Percentiles rank a stretch among this genome's conserved stretches.
Evolutionary conservation across 768 basidiomycete genomes (phyloP).

Genomic region (Mycena rosella): DNA sequence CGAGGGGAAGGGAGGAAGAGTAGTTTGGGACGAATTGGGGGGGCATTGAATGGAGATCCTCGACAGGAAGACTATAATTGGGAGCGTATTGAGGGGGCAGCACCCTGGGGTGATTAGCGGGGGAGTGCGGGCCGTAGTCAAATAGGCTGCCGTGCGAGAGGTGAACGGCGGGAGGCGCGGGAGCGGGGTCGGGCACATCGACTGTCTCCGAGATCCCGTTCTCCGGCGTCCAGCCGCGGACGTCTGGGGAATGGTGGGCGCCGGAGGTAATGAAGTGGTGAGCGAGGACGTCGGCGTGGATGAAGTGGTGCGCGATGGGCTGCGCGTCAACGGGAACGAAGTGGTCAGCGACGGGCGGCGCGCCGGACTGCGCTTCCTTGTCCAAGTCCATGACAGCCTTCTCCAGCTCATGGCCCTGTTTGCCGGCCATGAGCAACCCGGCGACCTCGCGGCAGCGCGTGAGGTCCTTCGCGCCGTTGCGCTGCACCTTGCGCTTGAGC

Average conservation of each 20-base stretch:
- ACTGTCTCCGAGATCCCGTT: slow-evolving; percentile 6
- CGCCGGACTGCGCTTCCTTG: slow-evolving; percentile 18
- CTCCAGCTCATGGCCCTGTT: slow-evolving; percentile 62
- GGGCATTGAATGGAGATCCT: background rate
- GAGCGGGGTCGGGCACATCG: background rate
- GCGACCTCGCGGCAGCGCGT: slow-evolving; percentile 65
- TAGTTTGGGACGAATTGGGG: background rate
- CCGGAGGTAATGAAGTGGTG: background rate
- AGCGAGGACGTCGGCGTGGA: no score
- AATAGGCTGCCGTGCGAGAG: no score
- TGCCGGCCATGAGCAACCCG: slow-evolving; percentile 63
- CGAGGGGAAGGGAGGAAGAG: background rate
- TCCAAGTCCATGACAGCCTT: slow-evolving; percentile 56
- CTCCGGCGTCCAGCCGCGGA: slow-evolving; percentile 34
- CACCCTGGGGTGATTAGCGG: no score
- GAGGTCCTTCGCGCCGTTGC: slow-evolving; percentile 62
- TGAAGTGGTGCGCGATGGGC: background rate
- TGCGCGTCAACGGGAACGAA: slow-evolving; percentile 9
- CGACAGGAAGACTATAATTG: no score
- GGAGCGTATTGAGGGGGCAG: no score
- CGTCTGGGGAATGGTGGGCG: slow-evolving; percentile 38
- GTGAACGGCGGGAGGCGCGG: background rate
- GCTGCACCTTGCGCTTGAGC: slow-evolving; percentile 63
- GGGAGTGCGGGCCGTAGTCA: background rate
- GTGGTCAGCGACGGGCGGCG: slow-evolving; percentile 9